Evolutionary conservation across 345 rosid genomes (phyloP), one percentile per base, ranked within the genome.

Genomic region (Populus simonii): DNA sequence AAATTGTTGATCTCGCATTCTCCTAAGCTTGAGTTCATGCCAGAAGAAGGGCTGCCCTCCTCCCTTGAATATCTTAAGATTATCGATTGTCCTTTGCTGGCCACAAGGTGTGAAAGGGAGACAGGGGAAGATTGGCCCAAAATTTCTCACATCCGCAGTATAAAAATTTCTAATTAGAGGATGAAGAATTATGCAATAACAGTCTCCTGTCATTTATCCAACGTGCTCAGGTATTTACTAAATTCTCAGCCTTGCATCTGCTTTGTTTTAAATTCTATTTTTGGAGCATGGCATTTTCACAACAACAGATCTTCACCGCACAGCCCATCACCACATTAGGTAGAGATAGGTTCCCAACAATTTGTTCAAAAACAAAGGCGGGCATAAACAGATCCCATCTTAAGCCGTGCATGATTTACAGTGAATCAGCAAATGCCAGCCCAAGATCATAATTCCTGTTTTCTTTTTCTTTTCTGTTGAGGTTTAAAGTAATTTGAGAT

Each of bases 101-200:
- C n/a, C 22, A 18, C 22, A 53, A 18, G 59, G 23, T 53, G 59
- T 53, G 3, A 7, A 22, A 53, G n/a, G 59, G 59, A 53, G 23
- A 53, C n/a, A 2, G 73, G 73, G 17, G 73, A 36, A 25, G 59
- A 74, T 41, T 74, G 59, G 70, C 9, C 53, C 43, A 74, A 74
- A 70, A 74, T 74, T 36, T 65, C 33, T 38, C 35, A 39, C 35
- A 74, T 74, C 31, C 35, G 51, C 29, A 1, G n/a, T 8, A 29
- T 71, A 45, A 22, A 27, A 8, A 31, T 63, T 2, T 43, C 11
- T 43, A 43, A 43, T 43, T 43, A 43, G 47, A 43, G 47, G 47
- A 43, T 43, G 47, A 43, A 43, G 47, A 43, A 43, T 43, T 43
- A 0, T 2, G 47, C 47, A 1, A 43, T 12, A 11, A 11, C 47